These are phyloP conservation scores for Nothophaeocryptopus gaeumannii DNA, from an alignment of 2,329 filamentous ascomycete genomes.

Conservation along the genomic window DNA sequence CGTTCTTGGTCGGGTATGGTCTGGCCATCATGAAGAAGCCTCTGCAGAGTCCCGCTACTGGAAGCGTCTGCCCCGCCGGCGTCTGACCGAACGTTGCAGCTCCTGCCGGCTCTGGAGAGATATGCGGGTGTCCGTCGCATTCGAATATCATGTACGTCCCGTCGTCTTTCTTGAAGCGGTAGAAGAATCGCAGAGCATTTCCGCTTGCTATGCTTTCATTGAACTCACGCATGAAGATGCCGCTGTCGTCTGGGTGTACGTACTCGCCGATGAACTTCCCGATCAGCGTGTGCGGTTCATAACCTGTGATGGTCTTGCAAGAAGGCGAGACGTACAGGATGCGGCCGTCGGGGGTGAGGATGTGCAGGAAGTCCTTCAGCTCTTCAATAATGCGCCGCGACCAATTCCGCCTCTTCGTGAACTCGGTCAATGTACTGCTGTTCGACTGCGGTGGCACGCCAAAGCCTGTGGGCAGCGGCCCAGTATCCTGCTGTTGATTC, in stretches of 20 bases:
- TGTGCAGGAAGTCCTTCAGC: conserved; percentile 82
- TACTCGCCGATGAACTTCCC: conserved; percentile 76
- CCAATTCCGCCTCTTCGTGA: conserved; percentile 72
- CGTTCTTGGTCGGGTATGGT: conserved; percentile 85
- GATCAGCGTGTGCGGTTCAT: conserved; percentile 65
- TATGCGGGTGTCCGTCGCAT: conserved; percentile 87
- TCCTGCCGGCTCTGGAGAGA: conserved; percentile 63
- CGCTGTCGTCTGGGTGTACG: conserved; percentile 81
- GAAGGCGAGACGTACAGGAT: conserved; percentile 85
- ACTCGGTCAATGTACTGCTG: conserved; percentile 60
- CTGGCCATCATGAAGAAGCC: conserved; percentile 93
- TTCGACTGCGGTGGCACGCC: conserved; percentile 44
- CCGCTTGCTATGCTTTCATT: conserved; percentile 83
- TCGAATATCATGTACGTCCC: conserved; percentile 78
- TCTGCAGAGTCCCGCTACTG: conserved; percentile 68
- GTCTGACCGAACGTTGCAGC: conserved; percentile 22
- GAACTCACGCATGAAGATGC: conserved; percentile 80
- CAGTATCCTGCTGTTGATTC: conserved; percentile 37
- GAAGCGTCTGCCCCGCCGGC: conserved; percentile 28
- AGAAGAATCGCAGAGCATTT: conserved; percentile 79
- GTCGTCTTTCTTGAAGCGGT: conserved; percentile 75
- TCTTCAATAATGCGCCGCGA: conserved; percentile 85
- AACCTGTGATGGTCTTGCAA: conserved; percentile 71
- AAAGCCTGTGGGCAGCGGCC: conserved; percentile 56
- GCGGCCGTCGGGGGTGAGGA: conserved; percentile 78